Evolutionary conservation across 768 basidiomycete species (phyloP).

Genomic region (Hydnomerulius pinastri): DNA sequence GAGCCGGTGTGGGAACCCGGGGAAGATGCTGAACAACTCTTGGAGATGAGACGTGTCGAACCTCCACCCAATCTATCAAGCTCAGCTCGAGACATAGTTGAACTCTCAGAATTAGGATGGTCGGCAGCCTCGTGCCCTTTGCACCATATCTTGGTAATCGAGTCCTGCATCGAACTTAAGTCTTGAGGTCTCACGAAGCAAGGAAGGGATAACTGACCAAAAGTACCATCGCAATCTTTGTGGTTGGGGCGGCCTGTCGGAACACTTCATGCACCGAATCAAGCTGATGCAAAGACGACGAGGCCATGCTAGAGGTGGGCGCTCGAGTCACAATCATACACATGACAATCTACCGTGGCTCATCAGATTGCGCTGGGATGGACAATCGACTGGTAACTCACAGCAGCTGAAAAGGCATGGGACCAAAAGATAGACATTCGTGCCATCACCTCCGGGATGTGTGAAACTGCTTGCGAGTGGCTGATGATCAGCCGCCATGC

Average conservation of each 20-base stretch:
- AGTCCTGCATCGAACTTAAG: slow-evolving; percentile 31
- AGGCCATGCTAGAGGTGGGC: slow-evolving; percentile 49
- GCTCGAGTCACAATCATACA: slow-evolving; percentile 54
- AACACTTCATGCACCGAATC: slow-evolving; percentile 47
- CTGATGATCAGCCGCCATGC: slow-evolving; percentile 65
- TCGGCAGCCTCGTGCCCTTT: slow-evolving; percentile 47
- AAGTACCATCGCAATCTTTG: slow-evolving; percentile 47
- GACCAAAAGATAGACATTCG: slow-evolving; percentile 64
- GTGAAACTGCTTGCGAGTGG: slow-evolving; percentile 44
- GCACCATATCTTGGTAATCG: slow-evolving; percentile 41
- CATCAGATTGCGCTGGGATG: neutral
- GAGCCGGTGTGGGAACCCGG: slow-evolving; percentile 7
- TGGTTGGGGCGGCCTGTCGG: slow-evolving; percentile 45
- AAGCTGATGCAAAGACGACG: slow-evolving; percentile 50
- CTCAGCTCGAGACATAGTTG: slow-evolving; percentile 41
- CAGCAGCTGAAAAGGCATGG: slow-evolving; percentile 62
- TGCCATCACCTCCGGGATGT: slow-evolving; percentile 42
- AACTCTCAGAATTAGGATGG: slow-evolving; percentile 25
- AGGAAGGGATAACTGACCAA: slow-evolving; percentile 34
- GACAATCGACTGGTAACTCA: slow-evolving; percentile 33
- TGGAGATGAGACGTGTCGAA: slow-evolving; percentile 47
- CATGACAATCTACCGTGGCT: slow-evolving; percentile 51
- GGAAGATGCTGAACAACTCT: slow-evolving; percentile 5
- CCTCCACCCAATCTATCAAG: slow-evolving; percentile 56
- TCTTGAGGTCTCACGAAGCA: neutral